Evolutionary conservation across 108 stramenopile species (phyloP).

Genomic region (Seminavis robusta): DNA sequence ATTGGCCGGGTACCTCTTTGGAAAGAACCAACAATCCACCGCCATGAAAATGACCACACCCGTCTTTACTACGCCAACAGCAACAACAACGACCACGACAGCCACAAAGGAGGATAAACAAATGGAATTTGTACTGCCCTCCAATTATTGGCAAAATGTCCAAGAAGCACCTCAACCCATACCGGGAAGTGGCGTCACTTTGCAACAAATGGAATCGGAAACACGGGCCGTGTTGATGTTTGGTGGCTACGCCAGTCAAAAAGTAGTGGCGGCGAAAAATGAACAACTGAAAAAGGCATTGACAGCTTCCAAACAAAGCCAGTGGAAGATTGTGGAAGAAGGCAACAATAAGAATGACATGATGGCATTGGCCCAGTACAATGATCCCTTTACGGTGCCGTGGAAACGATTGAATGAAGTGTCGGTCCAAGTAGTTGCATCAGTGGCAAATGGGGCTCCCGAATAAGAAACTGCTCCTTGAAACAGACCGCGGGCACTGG

Average conservation of each 20-base stretch:
- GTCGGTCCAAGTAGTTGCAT: too few relatives aligned
- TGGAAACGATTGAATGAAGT: constrained; percentile 93
- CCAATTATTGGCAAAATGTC: constrained; percentile 64
- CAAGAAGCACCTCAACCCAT: constrained; percentile 69
- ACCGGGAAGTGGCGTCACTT: constrained; percentile 58
- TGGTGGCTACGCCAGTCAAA: constrained; percentile 82
- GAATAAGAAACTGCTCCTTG: too few relatives aligned
- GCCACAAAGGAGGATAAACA: constrained; percentile 24
- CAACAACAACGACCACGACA: neutral
- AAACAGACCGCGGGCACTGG: too few relatives aligned
- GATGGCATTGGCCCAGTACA: constrained; percentile 82
- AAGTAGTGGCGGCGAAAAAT: constrained; percentile 51
- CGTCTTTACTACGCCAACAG: constrained; percentile 44
- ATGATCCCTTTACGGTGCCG: constrained; percentile 94
- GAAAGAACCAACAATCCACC: constrained; percentile 75
- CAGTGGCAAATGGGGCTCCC: too few relatives aligned
- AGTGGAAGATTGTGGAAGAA: constrained; percentile 25
- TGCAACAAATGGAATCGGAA: constrained; percentile 40
- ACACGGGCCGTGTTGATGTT: constrained; percentile 82
- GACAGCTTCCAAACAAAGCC: constrained; percentile 12
- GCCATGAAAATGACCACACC: constrained; percentile 97
- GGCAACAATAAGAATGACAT: constrained; percentile 7
- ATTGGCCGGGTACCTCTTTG: constrained; percentile 93
- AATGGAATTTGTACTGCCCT: constrained; percentile 92
- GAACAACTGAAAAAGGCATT: constrained; percentile 46